Base-by-base conservation (phyloP, 495 filamentous ascomycete genomes). In the Penicillium simplicissimum region DNA sequence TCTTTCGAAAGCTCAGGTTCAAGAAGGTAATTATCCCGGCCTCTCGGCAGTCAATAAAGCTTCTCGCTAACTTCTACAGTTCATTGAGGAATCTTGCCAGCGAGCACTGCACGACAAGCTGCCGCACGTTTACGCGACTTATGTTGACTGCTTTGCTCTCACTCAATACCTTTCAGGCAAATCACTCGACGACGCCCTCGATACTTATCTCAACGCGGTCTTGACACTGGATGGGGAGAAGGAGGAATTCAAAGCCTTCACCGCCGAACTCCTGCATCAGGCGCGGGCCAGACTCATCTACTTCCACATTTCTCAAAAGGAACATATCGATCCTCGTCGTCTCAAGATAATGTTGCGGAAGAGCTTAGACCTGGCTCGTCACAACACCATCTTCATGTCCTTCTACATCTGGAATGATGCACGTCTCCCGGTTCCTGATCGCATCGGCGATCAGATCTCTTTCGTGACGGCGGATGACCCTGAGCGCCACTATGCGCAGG, bases 311-410 rank as follows among this genome's bases (percentile, higher is more conserved):
- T 79, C 70, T 1, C 81, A 81, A 52, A 76, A 71, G 47, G 82
- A 76, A 35, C 78, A 84, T 7, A 90, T 89, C 75, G 86, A 84
- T 62, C 88, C 90, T 11, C 70, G 81, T 2, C 71, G 81, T 21
- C 68, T 96, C 53, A 88, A 90, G 38, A 67, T 77, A 19, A 68
- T 84, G 4, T 78, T 97, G 3, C 63, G 75, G 7, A 69, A 83
- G 31, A 88, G 86, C 61, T 73, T 95, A 34, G 55, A 60, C 4
- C 65, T 77, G 11, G 96, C 90, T 72, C 92, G 92, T 0, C 76
- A 82, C 33, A 97, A 96, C 77, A 91, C 88, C 1, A 82, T 92
- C 37, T 88, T 97, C 62, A 82, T 94, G 53, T 76, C 82, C 15
- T 77, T 93, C 14, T 88, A 87, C 70, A 79, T 83, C 10, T 92